A percentile compares a stretch with the other conserved stretches of the same genome.
Evolutionary conservation across 108 stramenopile genomes (phyloP).

Genomic region (Craspedostauros australis): DNA sequence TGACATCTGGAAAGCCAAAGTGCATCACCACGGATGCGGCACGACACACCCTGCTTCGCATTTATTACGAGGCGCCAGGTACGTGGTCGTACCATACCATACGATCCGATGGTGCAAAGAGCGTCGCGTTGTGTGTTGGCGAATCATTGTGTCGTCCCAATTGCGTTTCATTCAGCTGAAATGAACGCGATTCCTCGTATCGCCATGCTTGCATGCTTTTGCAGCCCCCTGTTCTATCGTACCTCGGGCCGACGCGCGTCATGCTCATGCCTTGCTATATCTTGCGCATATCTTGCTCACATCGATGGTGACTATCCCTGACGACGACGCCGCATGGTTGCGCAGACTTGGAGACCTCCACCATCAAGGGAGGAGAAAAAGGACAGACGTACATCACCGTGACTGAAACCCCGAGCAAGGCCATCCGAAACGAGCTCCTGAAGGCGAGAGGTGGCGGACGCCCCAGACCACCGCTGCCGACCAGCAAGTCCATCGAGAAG

Average conservation of each 20-base stretch:
- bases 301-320: no score
- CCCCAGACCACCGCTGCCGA: slow-evolving; percentile 26
- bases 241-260: no score
- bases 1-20: slow-evolving; percentile 37
- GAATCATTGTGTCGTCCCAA: not conserved
- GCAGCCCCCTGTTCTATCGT: no score
- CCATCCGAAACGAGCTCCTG: slow-evolving; percentile 17
- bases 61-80: slow-evolving; percentile 61
- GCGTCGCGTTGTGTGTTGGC: not conserved
- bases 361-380: not conserved
- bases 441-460: slow-evolving; percentile 21
- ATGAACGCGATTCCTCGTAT: not conserved
- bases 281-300: no score
- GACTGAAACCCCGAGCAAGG: slow-evolving; percentile 19
- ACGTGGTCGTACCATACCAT: slow-evolving; percentile 5
- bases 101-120: not conserved
- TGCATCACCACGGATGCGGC: slow-evolving; percentile 50
- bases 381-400: slow-evolving; percentile 15
- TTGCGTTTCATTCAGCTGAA: not conserved
- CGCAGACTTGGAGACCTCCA: not conserved
- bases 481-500: slow-evolving; percentile 20
- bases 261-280: no score
- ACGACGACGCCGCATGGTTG: not conserved
- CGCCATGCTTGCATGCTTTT: slow-evolving; percentile 4
- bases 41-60: slow-evolving; percentile 35